Conservation (phyloP, 2,329 filamentous ascomycete genomes). For the Nothomitra cinnamomea region DNA sequence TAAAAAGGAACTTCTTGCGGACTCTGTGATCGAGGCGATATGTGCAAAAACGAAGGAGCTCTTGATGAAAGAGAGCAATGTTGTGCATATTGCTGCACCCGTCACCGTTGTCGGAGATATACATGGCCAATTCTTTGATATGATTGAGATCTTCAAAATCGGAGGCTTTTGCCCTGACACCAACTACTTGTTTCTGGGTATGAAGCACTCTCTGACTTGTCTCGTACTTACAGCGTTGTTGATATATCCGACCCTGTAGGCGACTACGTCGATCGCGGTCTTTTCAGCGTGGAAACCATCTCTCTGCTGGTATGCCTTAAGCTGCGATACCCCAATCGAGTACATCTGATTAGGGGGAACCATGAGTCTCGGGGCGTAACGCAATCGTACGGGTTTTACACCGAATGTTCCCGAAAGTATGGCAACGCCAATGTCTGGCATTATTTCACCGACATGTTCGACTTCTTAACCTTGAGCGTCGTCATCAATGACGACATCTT, state of each 20-base stretch:
- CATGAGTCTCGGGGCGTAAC: conserved; percentile 96
- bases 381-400: conserved; percentile 98
- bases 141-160: conserved; percentile 98
- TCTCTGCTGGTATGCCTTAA: conserved; percentile 95
- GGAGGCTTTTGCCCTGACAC: conserved; percentile 95
- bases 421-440: conserved; percentile 98
- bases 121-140: conserved; percentile 95
- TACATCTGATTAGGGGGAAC: conserved; percentile 92
- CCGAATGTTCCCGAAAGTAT: conserved; percentile 94
- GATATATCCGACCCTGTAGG: conserved; percentile 31
- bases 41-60: conserved; percentile 98
- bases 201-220: conserved; percentile 6
- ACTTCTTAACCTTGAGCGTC: conserved; percentile 89
- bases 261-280: conserved; percentile 94
- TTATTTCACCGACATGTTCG: conserved; percentile 99
- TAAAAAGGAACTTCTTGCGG: conserved; percentile 89
- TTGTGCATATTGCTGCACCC: conserved; percentile 88
- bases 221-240: conserved; percentile 31
- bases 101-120: conserved; percentile 98
- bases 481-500: conserved; percentile 99
- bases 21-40: conserved; percentile 97
- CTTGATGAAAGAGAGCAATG: conserved; percentile 99
- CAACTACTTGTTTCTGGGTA: conserved; percentile 94
- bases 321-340: conserved; percentile 85
- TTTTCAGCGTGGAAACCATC: conserved; percentile 98